Percentiles rank a stretch among this genome's conserved stretches.
Evolutionary conservation across 768 basidiomycete genomes (phyloP).

Genomic region (Hygrocybe coccinea): DNA sequence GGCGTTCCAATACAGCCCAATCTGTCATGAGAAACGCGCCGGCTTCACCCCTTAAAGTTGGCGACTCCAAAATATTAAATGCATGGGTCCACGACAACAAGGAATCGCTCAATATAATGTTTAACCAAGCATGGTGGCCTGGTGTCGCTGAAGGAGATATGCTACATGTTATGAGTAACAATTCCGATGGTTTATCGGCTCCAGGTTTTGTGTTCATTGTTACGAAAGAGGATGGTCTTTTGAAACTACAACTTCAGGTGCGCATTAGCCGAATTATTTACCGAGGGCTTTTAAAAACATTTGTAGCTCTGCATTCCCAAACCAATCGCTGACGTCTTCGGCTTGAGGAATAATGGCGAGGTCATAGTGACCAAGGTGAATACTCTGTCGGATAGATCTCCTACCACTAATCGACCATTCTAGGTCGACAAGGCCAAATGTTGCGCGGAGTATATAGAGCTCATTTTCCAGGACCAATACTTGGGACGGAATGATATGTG

Average conservation of each 20-base stretch:
- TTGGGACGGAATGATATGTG: conserved; percentile 97
- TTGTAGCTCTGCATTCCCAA: conserved; percentile 69
- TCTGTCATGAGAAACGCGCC: conserved; percentile 51
- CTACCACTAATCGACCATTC: conserved; percentile 9
- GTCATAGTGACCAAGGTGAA: conserved; percentile 66
- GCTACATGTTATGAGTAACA: conserved; percentile 47
- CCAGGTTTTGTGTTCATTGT: conserved; percentile 60
- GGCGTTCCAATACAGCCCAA: conserved; percentile 71
- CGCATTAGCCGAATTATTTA: conserved; percentile 1
- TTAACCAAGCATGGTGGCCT: conserved; percentile 75
- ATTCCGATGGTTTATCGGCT: conserved; percentile 36
- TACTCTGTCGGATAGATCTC: background rate
- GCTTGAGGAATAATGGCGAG: conserved; percentile 65
- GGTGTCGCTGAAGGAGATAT: conserved; percentile 76
- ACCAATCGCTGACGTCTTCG: conserved; percentile 66
- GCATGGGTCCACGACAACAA: conserved; percentile 73
- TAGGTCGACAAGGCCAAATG: conserved; percentile 65
- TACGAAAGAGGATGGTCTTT: conserved; percentile 54
- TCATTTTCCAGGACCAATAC: conserved; percentile 93
- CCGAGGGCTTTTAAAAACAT: background rate
- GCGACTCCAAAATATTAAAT: conserved; percentile 59
- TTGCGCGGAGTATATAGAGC: conserved; percentile 76
- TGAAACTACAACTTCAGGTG: conserved; percentile 66
- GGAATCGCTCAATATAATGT: conserved; percentile 52
- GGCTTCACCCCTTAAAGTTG: conserved; percentile 50